phyloP scores from a whole-genome alignment of 768 basidiomycete genomes.

The Lyophyllum atratum region DNA sequence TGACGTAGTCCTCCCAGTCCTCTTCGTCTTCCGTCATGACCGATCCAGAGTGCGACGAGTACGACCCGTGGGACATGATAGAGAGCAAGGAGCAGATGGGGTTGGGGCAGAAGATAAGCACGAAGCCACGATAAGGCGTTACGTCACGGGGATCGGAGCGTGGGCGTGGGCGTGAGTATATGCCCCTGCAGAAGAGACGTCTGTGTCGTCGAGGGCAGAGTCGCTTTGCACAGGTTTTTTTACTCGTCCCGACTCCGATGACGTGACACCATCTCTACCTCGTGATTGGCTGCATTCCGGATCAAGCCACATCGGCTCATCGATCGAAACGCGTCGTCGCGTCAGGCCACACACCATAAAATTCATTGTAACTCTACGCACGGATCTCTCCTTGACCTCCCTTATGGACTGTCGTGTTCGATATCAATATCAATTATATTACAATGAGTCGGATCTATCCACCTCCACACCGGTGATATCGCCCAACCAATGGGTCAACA shows the following conservation, averaged over 20 bases:
- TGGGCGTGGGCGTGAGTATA: background rate
- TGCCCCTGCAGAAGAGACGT: background rate
- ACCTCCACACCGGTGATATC: too few species aligned
- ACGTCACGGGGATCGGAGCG: background rate
- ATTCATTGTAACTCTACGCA: background rate
- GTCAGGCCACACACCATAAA: too few species aligned
- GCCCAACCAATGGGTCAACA: too few species aligned
- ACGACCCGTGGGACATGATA: constrained; percentile 70
- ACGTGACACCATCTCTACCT: background rate
- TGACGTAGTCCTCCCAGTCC: constrained; percentile 86
- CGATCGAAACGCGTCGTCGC: background rate
- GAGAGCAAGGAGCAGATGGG: background rate
- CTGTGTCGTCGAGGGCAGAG: background rate
- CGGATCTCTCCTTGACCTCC: too few species aligned
- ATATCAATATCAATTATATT: too few species aligned
- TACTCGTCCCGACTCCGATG: background rate
- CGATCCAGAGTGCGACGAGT: constrained; percentile 71
- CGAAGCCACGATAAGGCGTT: background rate
- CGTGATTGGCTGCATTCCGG: background rate
- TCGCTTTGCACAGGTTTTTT: background rate
- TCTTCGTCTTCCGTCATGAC: constrained; percentile 92
- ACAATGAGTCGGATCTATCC: too few species aligned
- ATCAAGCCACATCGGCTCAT: background rate
- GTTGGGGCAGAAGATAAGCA: constrained; percentile 4
- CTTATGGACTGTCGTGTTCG: too few species aligned